These are phyloP conservation scores for Passalora sequoiae DNA, from an alignment of 2,329 filamentous ascomycete genomes.

Conservation along the genomic window DNA sequence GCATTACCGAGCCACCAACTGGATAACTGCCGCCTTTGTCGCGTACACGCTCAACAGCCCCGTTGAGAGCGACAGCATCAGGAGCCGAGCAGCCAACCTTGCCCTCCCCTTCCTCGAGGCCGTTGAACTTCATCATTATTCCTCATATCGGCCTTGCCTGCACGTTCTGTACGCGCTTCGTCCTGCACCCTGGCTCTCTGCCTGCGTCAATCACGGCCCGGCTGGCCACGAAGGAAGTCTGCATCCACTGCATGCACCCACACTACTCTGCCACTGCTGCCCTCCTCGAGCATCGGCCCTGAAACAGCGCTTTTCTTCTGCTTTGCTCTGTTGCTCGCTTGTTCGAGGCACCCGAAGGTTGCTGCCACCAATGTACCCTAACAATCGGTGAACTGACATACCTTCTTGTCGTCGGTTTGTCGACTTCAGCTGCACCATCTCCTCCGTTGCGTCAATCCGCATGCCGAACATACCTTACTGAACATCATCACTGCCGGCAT, in stretches of 20 bases:
- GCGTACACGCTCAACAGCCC: neutral
- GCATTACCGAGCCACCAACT: conserved; percentile 13
- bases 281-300: neutral
- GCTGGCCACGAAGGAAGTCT: neutral
- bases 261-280: neutral
- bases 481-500: conserved; percentile 7
- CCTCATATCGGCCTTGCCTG: conserved; percentile 8
- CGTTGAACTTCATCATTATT: no score
- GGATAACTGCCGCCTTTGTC: neutral
- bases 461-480: conserved; percentile 7
- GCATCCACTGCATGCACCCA: conserved; percentile 8
- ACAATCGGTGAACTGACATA: conserved; percentile 1
- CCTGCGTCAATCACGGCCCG: conserved; percentile 3
- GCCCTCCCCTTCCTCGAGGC: conserved; percentile 1
- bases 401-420: neutral
- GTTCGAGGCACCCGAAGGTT: neutral
- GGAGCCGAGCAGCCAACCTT: conserved; percentile 7
- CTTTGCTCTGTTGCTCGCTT: neutral
- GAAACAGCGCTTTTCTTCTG: conserved; percentile 2
- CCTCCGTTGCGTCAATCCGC: neutral
- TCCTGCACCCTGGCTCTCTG: conserved; percentile 2
- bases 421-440: conserved; percentile 1
- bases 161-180: conserved; percentile 1
- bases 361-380: conserved; percentile 3
- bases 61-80: conserved; percentile 10